Evolutionary conservation across 1,139 yeast genomes (phyloP), one percentile per base, ranked within the genome.

Genomic region (Suhomyces wounanorum): DNA sequence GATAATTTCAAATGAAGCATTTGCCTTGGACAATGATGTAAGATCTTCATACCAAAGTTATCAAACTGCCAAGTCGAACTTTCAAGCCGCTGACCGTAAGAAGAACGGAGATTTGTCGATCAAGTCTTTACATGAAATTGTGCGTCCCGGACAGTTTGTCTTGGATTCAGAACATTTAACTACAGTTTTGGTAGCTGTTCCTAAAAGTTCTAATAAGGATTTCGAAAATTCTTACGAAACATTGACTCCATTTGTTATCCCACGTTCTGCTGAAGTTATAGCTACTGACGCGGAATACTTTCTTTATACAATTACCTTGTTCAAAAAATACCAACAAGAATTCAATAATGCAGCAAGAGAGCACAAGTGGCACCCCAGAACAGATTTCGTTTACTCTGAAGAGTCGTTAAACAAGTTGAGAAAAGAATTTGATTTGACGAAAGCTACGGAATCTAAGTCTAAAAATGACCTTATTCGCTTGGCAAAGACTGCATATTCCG

Each of bases 21-120:
- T 85, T 57, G 83, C 88, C 47, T 79, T 94, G 59, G 99, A 94
- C 65, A 75, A 81, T 45, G 99, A 94, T 66, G 89, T 94, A 46
- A 82, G 90, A 64, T 71, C 82, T 13, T 76, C 88, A 23, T 87
- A 80, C 66, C 82, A 86, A 60, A 77, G 75, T 56, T 94, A 90
- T 70, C 88, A 84, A 61, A 79, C 83, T 44, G 97, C 98, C 45
- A 89, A 87, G 70, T 82, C 96, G 42, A 89, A 86, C 63, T 79
- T 91, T 57, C 80, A 85, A 45, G 91, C 96, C 11, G 95, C 96
- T 31, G 96, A 94, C 69, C 82, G 97, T 62, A 91, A 91, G 70
- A 89, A 87, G 66, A 88, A 87, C 45, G 99, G 99, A 52, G 97
- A 95, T 67, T 79, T 94, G 58, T 86, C 97, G 9, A 94, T 92